These are phyloP conservation scores for Craterostigma plantagineum DNA, from an alignment of 257 asterid species.

Conservation along the genomic window DNA sequence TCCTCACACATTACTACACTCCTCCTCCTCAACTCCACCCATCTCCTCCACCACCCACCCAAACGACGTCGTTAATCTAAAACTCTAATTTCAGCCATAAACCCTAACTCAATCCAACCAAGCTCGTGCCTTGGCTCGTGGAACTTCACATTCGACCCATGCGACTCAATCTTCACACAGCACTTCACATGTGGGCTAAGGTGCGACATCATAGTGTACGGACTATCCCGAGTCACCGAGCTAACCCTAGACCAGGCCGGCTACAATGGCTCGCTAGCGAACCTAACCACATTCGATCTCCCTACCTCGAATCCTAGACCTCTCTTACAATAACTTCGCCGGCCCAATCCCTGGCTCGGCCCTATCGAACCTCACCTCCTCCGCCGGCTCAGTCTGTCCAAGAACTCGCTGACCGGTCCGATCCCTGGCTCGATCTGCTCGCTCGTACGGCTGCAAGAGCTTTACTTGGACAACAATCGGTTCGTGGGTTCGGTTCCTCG, in stretches of 20 bases:
- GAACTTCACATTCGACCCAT: conserved; percentile 14
- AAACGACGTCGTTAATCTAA: not conserved
- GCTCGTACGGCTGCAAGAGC: conserved; percentile 4
- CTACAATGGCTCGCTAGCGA: conserved; percentile 7
- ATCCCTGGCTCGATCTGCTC: conserved; percentile 4
- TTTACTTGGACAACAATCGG: conserved; percentile 7
- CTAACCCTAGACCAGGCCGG: conserved; percentile 9
- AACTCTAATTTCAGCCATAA: conserved; percentile 4
- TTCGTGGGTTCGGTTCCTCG: conserved; percentile 8
- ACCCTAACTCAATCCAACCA: conserved; percentile 6
- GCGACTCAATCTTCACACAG: conserved; percentile 9
- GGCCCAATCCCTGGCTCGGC: conserved; percentile 7
- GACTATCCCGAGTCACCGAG: conserved; percentile 1
- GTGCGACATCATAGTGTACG: conserved; percentile 2
- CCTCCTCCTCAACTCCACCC: no score
- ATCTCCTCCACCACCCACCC: conserved; percentile 11
- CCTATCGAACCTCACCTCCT: conserved; percentile 7
- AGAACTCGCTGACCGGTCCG: conserved; percentile 8
- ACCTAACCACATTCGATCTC: not conserved
- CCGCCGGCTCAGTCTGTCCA: conserved; percentile 8
- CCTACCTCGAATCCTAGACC: conserved; percentile 6
- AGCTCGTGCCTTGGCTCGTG: conserved; percentile 18
- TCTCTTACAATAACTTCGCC: conserved; percentile 9
- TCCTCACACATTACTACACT: not conserved
- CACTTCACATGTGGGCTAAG: conserved; percentile 8